phyloP scores from a whole-genome alignment of 176 grass and related monocot species.

The Poa pratensis region DNA sequence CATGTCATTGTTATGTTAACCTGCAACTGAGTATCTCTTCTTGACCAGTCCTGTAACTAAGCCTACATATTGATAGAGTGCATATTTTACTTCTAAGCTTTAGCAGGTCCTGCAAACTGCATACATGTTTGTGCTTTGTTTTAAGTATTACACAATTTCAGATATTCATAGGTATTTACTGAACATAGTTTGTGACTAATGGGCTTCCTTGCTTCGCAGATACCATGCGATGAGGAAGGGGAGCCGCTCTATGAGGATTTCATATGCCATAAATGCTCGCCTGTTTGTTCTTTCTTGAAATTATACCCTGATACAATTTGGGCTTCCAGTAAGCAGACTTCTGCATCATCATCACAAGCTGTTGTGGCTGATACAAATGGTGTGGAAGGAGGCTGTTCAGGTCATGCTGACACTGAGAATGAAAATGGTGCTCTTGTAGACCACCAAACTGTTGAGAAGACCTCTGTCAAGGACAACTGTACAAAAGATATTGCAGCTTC shows the following conservation, averaged over 20 bases:
- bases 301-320: slow-evolving; percentile 68
- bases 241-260: slow-evolving; percentile 89
- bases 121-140: slow-evolving; percentile 19
- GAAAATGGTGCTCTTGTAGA: slow-evolving; percentile 39
- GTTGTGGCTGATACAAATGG: slow-evolving; percentile 45
- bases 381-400: slow-evolving; percentile 44
- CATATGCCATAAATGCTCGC: slow-evolving; percentile 86
- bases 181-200: slow-evolving; percentile 9
- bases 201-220: slow-evolving; percentile 46
- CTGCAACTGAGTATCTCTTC: background rate
- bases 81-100: slow-evolving; percentile 4
- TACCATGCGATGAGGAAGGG: slow-evolving; percentile 91
- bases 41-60: background rate
- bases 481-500: slow-evolving; percentile 27
- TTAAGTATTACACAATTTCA: background rate
- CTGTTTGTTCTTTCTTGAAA: slow-evolving; percentile 80
- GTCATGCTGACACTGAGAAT: background rate
- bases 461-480: slow-evolving; percentile 19
- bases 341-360: slow-evolving; percentile 34
- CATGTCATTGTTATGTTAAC: slow-evolving; percentile 11
- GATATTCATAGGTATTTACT: slow-evolving; percentile 15
- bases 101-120: background rate
- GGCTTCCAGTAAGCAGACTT: slow-evolving; percentile 55
- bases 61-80: slow-evolving; percentile 19
- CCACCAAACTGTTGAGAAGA: slow-evolving; percentile 34